These are phyloP conservation scores for Pseudomonodictys pantanalensis DNA, from an alignment of 495 filamentous ascomycete species.

Conservation along the genomic window DNA sequence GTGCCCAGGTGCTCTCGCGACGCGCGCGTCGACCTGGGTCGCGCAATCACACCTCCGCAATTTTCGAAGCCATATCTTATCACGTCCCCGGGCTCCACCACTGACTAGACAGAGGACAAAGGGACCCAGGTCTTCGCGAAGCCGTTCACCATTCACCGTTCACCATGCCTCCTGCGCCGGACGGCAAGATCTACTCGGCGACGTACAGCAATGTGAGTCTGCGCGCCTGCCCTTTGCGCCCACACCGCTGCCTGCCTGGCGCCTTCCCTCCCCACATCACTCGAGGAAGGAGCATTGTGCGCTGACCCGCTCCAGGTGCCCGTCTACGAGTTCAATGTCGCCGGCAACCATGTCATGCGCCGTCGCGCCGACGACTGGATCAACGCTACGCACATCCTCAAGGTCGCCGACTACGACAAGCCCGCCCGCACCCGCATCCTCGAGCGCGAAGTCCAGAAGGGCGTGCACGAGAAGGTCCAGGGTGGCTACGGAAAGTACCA, in stretches of 20 bases:
- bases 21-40: slow-evolving; percentile 13
- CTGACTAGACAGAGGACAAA: too few relatives aligned
- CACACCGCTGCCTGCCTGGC: neutral
- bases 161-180: slow-evolving; percentile 31
- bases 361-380: slow-evolving; percentile 85
- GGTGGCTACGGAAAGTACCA: slow-evolving; percentile 99
- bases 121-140: too few relatives aligned
- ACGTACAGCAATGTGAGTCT: slow-evolving; percentile 87
- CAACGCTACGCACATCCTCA: slow-evolving; percentile 94
- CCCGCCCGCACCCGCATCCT: slow-evolving; percentile 90
- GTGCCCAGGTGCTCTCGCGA: neutral
- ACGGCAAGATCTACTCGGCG: slow-evolving; percentile 70
- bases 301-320: slow-evolving; percentile 64
- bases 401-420: slow-evolving; percentile 81
- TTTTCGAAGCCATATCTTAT: neutral
- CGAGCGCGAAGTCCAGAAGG: slow-evolving; percentile 95
- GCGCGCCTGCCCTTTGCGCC: slow-evolving; percentile 9
- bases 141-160: neutral
- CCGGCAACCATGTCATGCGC: slow-evolving; percentile 81
- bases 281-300: too few relatives aligned
- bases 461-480: slow-evolving; percentile 93
- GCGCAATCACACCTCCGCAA: slow-evolving; percentile 21
- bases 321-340: slow-evolving; percentile 84
- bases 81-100: too few relatives aligned
- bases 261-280: too few relatives aligned